Base-by-base conservation (phyloP, 1,284 basidiomycete genomes). In the Sporisorium scitamineum region DNA sequence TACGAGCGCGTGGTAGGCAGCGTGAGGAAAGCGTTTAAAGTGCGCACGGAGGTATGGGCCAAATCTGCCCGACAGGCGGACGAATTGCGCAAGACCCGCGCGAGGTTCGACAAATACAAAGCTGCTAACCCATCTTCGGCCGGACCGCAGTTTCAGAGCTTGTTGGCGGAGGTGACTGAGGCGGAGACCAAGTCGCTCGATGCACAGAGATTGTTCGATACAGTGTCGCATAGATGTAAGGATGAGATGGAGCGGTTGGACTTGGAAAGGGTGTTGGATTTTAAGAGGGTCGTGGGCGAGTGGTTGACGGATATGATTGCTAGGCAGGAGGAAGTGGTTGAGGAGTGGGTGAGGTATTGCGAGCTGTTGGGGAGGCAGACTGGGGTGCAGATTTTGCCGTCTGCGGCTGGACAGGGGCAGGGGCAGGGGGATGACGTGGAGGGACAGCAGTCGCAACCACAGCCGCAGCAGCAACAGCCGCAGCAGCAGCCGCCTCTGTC, bases 211-310 rank as follows among this genome's bases (percentile, higher is more conserved):
- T 93, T 97, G 72, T 99, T 94, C 83, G 94, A 97, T 50, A 90
- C 92, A 31, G 92, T 93, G 7, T 92, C 94, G 29, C 91, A 91
- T 75, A 87, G 97, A 27, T 92, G 95, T 81, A 98, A 98, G 86
- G 87, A 89, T 5, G 97, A 99, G 87, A 91, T 97, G 80, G 91
- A 90, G n/a, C 88, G 95, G 34, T 97, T 99, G 83, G 96, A 99
- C 86, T 89, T 91, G 81, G 95, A 97, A 86, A 90, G 95, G 48
- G 90, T 98, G 31, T 91, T 93, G 51, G 94, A 96, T 82, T 94
- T 96, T 85, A 94, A 93, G 84, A 87, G 88, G 34, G 89, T 91
- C 2, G 85, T 96, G 63, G 92, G 92, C 79, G 88, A 88, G 1
- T 94, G 93, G 86, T 86, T 95, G 65, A 91, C 92, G 54, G 92